These are phyloP conservation scores for Amanita rimosa DNA, from an alignment of 768 basidiomycete genomes.

Conservation along the genomic window DNA sequence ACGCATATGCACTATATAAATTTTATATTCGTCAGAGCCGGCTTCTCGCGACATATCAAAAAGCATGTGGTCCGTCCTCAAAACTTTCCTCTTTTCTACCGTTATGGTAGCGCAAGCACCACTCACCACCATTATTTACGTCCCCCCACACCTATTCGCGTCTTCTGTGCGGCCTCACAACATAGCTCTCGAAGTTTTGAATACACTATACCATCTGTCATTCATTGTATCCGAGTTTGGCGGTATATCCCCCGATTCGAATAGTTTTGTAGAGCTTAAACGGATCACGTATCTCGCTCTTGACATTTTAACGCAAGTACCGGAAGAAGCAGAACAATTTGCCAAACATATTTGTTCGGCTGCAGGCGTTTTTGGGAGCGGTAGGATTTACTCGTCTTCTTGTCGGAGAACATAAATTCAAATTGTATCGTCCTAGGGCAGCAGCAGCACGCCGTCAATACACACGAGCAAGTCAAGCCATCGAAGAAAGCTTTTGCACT, in stretches of 20 bases:
- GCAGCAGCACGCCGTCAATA: not conserved
- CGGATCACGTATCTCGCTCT: constrained; percentile 68
- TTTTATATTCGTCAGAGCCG: constrained; percentile 19
- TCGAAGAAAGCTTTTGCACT: constrained; percentile 48
- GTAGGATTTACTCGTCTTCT: constrained; percentile 8
- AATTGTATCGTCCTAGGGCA: not conserved
- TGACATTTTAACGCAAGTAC: constrained; percentile 46
- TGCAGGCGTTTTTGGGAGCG: constrained; percentile 15
- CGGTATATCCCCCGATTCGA: constrained; percentile 45
- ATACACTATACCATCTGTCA: constrained; percentile 53
- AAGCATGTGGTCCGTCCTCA: constrained; percentile 58
- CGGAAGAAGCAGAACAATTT: constrained; percentile 15
- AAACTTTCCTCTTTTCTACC: constrained; percentile 63
- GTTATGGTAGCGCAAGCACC: constrained; percentile 60
- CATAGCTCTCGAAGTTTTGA: constrained; percentile 44
- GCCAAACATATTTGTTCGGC: constrained; percentile 15
- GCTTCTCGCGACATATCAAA: constrained; percentile 32
- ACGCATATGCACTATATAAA: constrained; percentile 2
- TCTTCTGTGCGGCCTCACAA: constrained; percentile 17
- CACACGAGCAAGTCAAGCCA: constrained; percentile 11
- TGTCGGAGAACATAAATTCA: not conserved
- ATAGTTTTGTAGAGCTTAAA: constrained; percentile 62
- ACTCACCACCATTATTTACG: constrained; percentile 42
- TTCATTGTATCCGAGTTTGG: constrained; percentile 78
- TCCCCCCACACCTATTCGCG: constrained; percentile 22